Evolutionary conservation across 495 filamentous ascomycete genomes (phyloP).

Genomic region (Neurospora sp.): DNA sequence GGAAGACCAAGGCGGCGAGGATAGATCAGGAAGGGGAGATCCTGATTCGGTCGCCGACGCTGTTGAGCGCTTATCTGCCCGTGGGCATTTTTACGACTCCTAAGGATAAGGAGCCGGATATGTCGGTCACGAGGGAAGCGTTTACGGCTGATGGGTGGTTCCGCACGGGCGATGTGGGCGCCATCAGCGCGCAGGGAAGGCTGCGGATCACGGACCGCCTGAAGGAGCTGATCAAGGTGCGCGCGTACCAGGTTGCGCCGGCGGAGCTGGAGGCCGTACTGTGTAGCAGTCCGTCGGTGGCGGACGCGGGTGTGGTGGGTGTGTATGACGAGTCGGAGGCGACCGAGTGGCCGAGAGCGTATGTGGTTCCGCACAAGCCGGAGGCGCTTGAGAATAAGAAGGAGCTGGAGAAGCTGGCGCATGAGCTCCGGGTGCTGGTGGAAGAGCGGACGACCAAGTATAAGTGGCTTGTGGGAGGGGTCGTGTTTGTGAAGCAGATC

Average conservation of each 20-base stretch:
- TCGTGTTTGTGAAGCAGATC: conserved; percentile 52
- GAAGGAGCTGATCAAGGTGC: conserved; percentile 72
- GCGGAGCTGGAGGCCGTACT: conserved; percentile 58
- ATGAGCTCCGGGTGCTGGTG: conserved; percentile 35
- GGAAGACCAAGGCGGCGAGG: conserved; percentile 31
- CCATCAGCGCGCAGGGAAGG: conserved; percentile 47
- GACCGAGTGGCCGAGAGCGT: conserved; percentile 21
- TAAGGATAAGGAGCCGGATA: conserved; percentile 3
- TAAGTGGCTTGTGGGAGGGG: conserved; percentile 55
- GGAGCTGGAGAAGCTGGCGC: conserved; percentile 36
- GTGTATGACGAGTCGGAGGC: conserved; percentile 54
- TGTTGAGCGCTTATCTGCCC: conserved; percentile 46
- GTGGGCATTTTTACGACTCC: conserved; percentile 10
- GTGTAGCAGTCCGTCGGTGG: conserved; percentile 45
- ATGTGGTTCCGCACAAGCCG: conserved; percentile 17
- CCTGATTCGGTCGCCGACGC: conserved; percentile 41
- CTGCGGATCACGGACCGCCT: conserved; percentile 65
- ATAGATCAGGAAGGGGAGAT: conserved; percentile 52
- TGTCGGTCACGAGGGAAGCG: conserved; percentile 46
- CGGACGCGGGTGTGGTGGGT: conserved; percentile 54
- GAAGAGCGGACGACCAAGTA: conserved; percentile 50
- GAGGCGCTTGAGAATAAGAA: conserved; percentile 34
- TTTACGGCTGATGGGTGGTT: conserved; percentile 52
- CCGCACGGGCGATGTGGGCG: conserved; percentile 59
- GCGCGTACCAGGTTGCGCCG: conserved; percentile 60